Conservation (phyloP, 345 rosid species). For the Populus simonii region DNA sequence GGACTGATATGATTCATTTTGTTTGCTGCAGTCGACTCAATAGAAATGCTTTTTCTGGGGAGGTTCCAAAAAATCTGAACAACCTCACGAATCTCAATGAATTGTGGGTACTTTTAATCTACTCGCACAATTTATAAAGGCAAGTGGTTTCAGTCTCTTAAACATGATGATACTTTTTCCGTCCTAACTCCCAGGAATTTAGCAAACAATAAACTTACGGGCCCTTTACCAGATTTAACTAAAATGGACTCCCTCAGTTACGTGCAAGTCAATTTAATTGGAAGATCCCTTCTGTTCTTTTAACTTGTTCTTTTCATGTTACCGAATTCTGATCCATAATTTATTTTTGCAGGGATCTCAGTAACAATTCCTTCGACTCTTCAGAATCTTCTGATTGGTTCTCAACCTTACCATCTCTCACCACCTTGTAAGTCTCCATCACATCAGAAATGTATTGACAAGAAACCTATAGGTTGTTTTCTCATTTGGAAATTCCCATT, state of each 20-base stretch:
- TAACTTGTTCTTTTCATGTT: not conserved
- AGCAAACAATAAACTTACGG: constrained; percentile 69
- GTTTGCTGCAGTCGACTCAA: constrained; percentile 74
- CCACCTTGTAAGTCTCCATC: constrained; percentile 59
- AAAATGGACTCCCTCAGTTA: constrained; percentile 62
- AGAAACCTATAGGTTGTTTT: not conserved
- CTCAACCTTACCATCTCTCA: constrained; percentile 74
- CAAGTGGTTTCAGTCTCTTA: not conserved
- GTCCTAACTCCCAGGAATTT: constrained; percentile 51
- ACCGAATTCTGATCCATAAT: not conserved
- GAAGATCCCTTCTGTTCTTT: not conserved
- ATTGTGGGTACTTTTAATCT: constrained; percentile 45
- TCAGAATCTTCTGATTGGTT: constrained; percentile 77
- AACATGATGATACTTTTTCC: not conserved
- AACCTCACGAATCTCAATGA: constrained; percentile 69
- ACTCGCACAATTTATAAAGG: not conserved
- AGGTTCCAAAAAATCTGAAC: constrained; percentile 59
- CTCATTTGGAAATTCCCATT: not conserved
- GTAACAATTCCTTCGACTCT: constrained; percentile 69
- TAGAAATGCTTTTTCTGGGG: constrained; percentile 66
- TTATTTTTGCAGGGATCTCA: constrained; percentile 62
- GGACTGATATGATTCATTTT: constrained; percentile 1
- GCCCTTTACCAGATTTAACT: constrained; percentile 72
- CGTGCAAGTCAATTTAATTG: constrained; percentile 42
- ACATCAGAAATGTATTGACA: not conserved